These are phyloP conservation scores for Phytopythium ostracodes DNA, from an alignment of 352 stramenopile genomes.

Conservation along the genomic window DNA sequence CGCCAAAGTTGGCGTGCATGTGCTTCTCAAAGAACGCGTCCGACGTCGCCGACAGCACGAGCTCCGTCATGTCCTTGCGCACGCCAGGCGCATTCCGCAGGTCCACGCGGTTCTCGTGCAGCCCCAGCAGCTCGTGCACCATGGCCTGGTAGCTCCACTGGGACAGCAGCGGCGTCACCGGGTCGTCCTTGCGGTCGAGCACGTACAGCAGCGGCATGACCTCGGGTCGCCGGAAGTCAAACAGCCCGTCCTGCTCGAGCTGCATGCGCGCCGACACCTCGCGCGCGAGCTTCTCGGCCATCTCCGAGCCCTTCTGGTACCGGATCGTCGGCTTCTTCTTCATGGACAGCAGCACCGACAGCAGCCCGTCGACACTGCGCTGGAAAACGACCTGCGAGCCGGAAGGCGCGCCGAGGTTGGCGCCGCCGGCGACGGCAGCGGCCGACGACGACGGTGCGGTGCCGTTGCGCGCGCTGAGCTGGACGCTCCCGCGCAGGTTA, in stretches of 20 bases:
- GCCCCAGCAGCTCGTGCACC: slow-evolving; percentile 98
- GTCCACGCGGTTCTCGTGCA: slow-evolving; percentile 98
- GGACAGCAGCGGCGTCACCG: slow-evolving; percentile 96
- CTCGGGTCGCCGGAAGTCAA: slow-evolving; percentile 94
- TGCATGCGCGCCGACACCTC: slow-evolving; percentile 95
- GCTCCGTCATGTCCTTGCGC: slow-evolving; percentile 96
- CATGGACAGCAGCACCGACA: slow-evolving; percentile 93
- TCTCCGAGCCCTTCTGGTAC: slow-evolving; percentile 92
- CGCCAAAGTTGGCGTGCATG: slow-evolving; percentile 98
- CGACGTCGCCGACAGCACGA: slow-evolving; percentile 94
- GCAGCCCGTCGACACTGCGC: slow-evolving; percentile 91
- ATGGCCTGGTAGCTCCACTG: slow-evolving; percentile 99
- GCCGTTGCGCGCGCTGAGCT: slow-evolving; percentile 46
- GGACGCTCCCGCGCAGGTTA: slow-evolving; percentile 79
- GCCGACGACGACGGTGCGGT: slow-evolving; percentile 25
- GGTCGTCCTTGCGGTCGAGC: slow-evolving; percentile 98
- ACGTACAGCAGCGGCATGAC: slow-evolving; percentile 89
- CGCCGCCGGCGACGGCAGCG: slow-evolving; percentile 34
- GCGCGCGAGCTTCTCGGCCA: slow-evolving; percentile 91
- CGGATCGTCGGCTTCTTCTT: slow-evolving; percentile 96
- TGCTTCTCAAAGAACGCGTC: slow-evolving; percentile 97
- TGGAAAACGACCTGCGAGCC: slow-evolving; percentile 60
- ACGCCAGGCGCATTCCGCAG: slow-evolving; percentile 93
- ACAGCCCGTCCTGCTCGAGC: slow-evolving; percentile 93
- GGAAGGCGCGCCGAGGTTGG: slow-evolving; percentile 17